Conservation (phyloP, 192 early-diverging fungal species). For the Nowakowskiella sp. region DNA sequence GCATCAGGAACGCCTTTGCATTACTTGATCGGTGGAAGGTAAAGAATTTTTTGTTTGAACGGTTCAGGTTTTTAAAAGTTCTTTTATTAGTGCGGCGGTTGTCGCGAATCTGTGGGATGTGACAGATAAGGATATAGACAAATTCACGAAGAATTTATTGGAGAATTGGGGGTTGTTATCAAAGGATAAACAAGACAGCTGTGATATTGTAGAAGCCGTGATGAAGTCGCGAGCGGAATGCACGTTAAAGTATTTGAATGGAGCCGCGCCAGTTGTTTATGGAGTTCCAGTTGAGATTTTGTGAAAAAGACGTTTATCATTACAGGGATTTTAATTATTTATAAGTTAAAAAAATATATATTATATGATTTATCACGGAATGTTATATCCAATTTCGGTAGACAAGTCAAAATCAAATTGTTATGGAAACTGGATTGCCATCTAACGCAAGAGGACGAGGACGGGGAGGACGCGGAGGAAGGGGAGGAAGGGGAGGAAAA, state of each 20-base stretch:
- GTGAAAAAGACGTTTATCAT: constrained; percentile 1
- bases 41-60: constrained; percentile 9
- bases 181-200: background rate
- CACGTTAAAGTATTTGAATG: constrained; percentile 73
- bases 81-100: constrained; percentile 55
- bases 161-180: constrained; percentile 58
- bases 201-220: constrained; percentile 61
- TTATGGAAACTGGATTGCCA: too few relatives aligned
- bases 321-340: background rate
- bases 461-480: too few relatives aligned
- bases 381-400: too few relatives aligned
- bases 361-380: too few relatives aligned
- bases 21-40: constrained; percentile 81
- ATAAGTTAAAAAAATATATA: too few relatives aligned
- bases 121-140: constrained; percentile 92
- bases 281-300: constrained; percentile 75
- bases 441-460: too few relatives aligned
- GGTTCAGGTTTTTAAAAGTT: background rate
- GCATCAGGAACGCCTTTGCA: constrained; percentile 72
- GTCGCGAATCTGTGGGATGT: constrained; percentile 98
- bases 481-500: too few relatives aligned
- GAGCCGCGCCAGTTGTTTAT: constrained; percentile 90
- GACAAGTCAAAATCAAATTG: too few relatives aligned
- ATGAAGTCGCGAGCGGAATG: constrained; percentile 62
- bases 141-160: constrained; percentile 68